Conservation (phyloP, 1,284 basidiomycete species). For the Nidula niveotomentosa region DNA sequence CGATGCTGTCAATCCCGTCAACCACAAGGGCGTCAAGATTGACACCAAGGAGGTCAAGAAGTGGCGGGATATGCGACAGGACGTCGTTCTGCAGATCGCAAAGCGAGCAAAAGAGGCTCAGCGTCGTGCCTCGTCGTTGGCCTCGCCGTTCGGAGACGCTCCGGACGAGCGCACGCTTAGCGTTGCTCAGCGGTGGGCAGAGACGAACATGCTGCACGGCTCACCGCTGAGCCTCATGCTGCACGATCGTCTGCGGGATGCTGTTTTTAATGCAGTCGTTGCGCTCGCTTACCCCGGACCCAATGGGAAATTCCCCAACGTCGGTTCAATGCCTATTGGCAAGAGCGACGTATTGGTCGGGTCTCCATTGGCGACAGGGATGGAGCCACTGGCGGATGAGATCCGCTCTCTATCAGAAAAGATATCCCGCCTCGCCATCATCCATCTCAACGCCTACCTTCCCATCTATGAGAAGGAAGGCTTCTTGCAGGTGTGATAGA, state of each 20-base stretch:
- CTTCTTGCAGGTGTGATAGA: conserved; percentile 32
- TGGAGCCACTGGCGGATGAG: conserved; percentile 71
- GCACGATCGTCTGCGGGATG: conserved; percentile 59
- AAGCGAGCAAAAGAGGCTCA: conserved; percentile 53
- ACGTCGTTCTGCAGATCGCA: conserved; percentile 67
- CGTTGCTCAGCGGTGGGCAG: conserved; percentile 65
- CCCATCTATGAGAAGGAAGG: conserved; percentile 70
- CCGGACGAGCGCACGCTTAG: conserved; percentile 52
- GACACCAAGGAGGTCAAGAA: conserved; percentile 37
- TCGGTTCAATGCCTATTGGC: conserved; percentile 13
- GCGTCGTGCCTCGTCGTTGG: conserved; percentile 17
- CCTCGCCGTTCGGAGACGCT: conserved; percentile 16
- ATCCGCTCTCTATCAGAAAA: conserved; percentile 66
- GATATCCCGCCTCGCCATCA: conserved; percentile 64
- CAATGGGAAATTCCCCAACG: conserved; percentile 18
- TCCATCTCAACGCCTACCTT: conserved; percentile 75
- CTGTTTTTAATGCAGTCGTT: conserved; percentile 62
- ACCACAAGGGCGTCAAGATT: conserved; percentile 12
- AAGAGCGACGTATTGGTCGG: conserved; percentile 11
- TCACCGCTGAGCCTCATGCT: conserved; percentile 59
- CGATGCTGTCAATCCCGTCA: background rate
- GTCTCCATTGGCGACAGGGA: conserved; percentile 41
- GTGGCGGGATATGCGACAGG: conserved; percentile 52
- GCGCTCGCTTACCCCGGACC: conserved; percentile 42
- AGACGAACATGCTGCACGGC: conserved; percentile 54